These are phyloP conservation scores for Verticillium isaacii DNA, from an alignment of 2,329 filamentous ascomycete genomes.

Conservation along the genomic window DNA sequence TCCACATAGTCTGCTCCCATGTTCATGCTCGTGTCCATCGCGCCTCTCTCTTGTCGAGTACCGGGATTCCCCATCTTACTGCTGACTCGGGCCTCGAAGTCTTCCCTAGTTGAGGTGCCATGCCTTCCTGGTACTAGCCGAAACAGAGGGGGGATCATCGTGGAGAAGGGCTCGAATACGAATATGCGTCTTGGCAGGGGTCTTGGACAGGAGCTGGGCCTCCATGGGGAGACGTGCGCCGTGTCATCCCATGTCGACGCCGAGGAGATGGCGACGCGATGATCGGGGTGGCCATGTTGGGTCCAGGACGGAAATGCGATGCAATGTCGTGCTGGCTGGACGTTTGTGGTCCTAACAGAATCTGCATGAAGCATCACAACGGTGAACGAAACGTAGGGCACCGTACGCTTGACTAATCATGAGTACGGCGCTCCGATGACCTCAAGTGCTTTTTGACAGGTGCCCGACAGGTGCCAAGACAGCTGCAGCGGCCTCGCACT, in stretches of 20 bases:
- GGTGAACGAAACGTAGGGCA: too few relatives aligned
- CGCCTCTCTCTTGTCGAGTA: not conserved
- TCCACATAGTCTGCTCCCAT: not conserved
- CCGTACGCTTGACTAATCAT: too few relatives aligned
- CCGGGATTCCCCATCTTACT: not conserved
- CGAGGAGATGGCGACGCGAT: too few relatives aligned
- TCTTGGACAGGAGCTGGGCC: not conserved
- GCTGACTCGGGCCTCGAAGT: not conserved
- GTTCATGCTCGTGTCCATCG: not conserved
- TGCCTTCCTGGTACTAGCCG: not conserved
- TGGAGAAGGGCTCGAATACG: not conserved
- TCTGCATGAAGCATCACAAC: too few relatives aligned
- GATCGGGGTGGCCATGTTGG: not conserved
- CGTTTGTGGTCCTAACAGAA: too few relatives aligned
- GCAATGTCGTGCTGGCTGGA: too few relatives aligned
- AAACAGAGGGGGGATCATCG: not conserved
- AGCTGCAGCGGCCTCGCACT: too few relatives aligned
- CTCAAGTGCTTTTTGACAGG: too few relatives aligned
- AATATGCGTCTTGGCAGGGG: not conserved
- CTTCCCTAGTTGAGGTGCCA: too few relatives aligned
- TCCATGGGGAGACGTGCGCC: not conserved
- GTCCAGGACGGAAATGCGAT: too few relatives aligned
- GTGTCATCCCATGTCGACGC: not conserved
- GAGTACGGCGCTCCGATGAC: not conserved
- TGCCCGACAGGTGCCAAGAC: too few relatives aligned